Conservation (phyloP, 352 stramenopile genomes). For the Aphanomyces stellatus region DNA sequence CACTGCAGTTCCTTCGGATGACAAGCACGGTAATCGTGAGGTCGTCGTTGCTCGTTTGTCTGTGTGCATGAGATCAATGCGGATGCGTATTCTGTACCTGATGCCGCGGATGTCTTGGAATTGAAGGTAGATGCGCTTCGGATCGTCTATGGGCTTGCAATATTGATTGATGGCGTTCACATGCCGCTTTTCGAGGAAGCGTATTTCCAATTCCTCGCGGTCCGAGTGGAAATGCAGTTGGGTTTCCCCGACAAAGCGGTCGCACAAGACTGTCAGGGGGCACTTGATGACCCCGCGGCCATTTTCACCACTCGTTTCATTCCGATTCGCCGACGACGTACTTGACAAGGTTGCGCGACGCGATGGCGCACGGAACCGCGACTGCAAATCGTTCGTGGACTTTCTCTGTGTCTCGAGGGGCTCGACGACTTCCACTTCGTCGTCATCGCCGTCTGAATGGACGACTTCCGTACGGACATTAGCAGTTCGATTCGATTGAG, state of each 20-base stretch:
- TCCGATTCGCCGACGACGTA: no score
- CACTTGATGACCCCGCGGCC: not conserved
- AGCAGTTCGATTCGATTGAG: not conserved
- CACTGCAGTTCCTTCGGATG: not conserved
- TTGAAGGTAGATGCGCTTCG: constrained; percentile 1
- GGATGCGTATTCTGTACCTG: not conserved
- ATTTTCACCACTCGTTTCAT: no score
- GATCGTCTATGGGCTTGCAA: not conserved
- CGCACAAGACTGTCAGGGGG: not conserved
- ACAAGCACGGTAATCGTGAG: not conserved
- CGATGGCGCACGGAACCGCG: no score
- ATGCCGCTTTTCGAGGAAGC: not conserved
- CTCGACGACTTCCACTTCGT: constrained; percentile 1
- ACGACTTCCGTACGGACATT: not conserved
- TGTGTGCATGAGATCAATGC: no score
- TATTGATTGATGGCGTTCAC: constrained; percentile 1
- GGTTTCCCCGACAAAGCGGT: not conserved
- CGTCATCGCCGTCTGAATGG: constrained; percentile 1
- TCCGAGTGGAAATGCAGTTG: not conserved
- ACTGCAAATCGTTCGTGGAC: no score
- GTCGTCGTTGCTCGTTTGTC: not conserved
- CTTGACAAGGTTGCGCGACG: no score
- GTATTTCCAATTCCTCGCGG: constrained; percentile 5
- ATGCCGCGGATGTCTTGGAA: not conserved
- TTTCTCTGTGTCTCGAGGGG: not conserved